Base-by-base conservation (phyloP, 352 stramenopile species). In the Plasmopara muralis region DNA sequence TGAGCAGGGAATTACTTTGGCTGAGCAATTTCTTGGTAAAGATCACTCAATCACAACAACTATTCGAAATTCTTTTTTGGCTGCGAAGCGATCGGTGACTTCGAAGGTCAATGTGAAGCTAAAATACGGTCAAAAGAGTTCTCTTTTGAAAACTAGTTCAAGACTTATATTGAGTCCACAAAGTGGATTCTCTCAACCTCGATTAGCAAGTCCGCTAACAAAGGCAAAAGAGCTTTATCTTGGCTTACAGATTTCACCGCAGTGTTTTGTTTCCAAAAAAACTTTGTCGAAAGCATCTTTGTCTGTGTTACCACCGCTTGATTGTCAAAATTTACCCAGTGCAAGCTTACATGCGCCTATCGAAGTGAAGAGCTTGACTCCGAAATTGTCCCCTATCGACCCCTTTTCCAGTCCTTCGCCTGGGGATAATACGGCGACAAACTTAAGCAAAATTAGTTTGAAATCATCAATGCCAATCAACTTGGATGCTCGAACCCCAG, bases 21-120 rank as follows among this genome's bases (percentile, higher is more conserved):
- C 86, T 2, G 84, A 96, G 57, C 72, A 87, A 45, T 96, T 96
- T 61, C 69, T 97, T 6, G 90, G 90, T 5, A 53, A 68, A 2
- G 75, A 93, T 37, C 89, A 97, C 60, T 78, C 83, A 3, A 93
- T 97, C 51, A 87, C 85, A 0, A 83, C 77, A 5, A 96, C 85
- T 0, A 74, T 97, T 9, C 79, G 85, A 8, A 97, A 97, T 47
- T 96, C 86, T 45, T 90, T 85, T 28, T 57, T 95, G 9, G 86
- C 89, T 12, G 90, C 74, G 5, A 87, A 87, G 53, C 70, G 77
- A n/a, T 83, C 60, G 2, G 68, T 87, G 25, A 55, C 55, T 15
- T 51, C 46, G 3, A 64, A 64, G 45, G n/a, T 39, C 6, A 49
- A 25, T 48, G 49, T 50, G 8, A 47, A 16, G 9, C 41, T 68